Evolutionary conservation across 2,329 filamentous ascomycete genomes (phyloP).

Genomic region (Sarocladium brachiariae): DNA sequence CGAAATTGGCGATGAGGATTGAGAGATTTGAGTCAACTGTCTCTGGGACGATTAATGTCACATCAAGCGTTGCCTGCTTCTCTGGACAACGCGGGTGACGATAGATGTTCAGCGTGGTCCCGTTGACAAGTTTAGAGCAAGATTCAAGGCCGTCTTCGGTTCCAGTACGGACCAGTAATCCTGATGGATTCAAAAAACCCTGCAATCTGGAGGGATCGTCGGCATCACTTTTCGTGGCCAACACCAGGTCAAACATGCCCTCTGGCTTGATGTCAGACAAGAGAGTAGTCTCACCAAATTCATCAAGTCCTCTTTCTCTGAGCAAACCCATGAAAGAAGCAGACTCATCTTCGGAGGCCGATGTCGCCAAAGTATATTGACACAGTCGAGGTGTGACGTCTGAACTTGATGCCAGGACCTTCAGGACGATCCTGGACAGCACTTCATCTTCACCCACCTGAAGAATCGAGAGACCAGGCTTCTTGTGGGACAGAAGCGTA

Average conservation of each 20-base stretch:
- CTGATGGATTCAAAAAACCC: neutral
- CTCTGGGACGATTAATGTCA: neutral
- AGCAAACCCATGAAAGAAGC: neutral
- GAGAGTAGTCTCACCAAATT: neutral
- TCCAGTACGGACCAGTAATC: neutral
- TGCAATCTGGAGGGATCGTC: neutral
- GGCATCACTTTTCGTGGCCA: conserved; percentile 2
- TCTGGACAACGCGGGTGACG: neutral
- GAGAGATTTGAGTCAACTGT: neutral
- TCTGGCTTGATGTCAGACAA: conserved; percentile 11
- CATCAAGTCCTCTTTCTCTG: neutral
- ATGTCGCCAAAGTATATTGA: neutral
- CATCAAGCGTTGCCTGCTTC: neutral
- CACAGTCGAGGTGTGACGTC: neutral
- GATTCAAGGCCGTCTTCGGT: no score
- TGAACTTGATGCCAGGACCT: neutral
- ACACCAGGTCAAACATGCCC: conserved; percentile 11
- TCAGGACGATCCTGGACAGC: neutral
- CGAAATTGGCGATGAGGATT: neutral
- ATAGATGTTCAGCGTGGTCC: neutral
- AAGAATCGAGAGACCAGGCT: conserved; percentile 30
- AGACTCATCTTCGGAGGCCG: neutral
- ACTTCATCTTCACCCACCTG: conserved; percentile 24
- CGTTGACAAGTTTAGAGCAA: neutral
- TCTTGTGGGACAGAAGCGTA: conserved; percentile 30